Conservation (phyloP, 2,329 filamentous ascomycete genomes). For the Epichloe sylvatica region DNA sequence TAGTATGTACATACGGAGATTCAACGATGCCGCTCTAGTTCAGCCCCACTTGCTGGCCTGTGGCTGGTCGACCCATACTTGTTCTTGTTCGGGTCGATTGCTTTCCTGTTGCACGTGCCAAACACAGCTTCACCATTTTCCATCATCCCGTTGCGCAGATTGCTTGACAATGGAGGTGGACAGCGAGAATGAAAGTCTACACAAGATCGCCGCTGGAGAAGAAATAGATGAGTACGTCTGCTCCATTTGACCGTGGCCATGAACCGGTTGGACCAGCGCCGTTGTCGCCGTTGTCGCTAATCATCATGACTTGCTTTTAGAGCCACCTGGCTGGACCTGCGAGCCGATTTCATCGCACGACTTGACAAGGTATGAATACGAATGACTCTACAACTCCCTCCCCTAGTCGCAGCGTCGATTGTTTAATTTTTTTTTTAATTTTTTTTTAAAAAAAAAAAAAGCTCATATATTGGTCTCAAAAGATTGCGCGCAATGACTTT, state of each 20-base stretch:
- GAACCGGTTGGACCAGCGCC: constrained; percentile 1
- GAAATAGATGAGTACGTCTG: constrained; percentile 40
- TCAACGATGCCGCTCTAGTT: too few species aligned
- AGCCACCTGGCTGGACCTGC: constrained; percentile 53
- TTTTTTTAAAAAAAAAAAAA: too few species aligned
- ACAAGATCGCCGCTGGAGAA: constrained; percentile 35
- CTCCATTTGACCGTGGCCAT: not conserved
- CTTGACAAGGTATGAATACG: constrained; percentile 43
- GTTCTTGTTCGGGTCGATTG: too few species aligned
- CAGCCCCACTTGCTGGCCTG: constrained; percentile 11
- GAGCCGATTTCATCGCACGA: constrained; percentile 50
- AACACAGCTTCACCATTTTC: constrained; percentile 4
- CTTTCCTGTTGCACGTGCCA: not conserved
- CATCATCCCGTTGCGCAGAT: constrained; percentile 5
- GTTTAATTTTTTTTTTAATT: too few species aligned
- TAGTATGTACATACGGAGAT: too few species aligned
- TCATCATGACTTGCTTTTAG: constrained; percentile 29
- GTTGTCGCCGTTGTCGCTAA: not conserved
- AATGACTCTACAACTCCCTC: not conserved
- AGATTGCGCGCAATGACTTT: constrained; percentile 69
- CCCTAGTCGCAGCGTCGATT: too few species aligned
- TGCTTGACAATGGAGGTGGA: constrained; percentile 39
- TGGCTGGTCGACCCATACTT: not conserved
- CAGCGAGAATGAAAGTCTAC: constrained; percentile 35
- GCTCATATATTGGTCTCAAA: not conserved